Evolutionary conservation across 768 basidiomycete species (phyloP).

Genomic region (Kwoniella bestiolae): DNA sequence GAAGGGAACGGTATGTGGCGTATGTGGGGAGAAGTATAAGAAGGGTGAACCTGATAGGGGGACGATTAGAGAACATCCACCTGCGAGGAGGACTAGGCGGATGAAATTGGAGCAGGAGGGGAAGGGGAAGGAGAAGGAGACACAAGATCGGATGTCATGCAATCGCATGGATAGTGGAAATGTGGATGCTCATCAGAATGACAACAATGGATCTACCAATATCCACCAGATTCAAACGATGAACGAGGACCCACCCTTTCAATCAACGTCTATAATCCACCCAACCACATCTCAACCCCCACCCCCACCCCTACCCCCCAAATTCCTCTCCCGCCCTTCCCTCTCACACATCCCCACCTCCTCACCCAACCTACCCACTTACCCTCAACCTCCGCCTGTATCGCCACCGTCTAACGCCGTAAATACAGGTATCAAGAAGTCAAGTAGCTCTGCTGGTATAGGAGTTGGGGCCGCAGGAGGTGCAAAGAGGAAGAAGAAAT

Average conservation of each 20-base stretch:
- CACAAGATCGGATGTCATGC: neutral
- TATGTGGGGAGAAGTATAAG: conserved; percentile 32
- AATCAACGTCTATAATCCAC: neutral
- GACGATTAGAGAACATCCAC: conserved; percentile 17
- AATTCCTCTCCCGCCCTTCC: conserved; percentile 16
- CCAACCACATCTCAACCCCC: neutral
- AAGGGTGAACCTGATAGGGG: conserved; percentile 20
- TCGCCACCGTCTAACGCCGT: neutral
- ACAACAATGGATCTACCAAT: no score
- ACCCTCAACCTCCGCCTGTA: conserved; percentile 18
- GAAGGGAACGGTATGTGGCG: conserved; percentile 24
- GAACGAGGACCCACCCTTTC: no score
- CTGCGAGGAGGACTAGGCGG: conserved; percentile 28
- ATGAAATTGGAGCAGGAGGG: no score
- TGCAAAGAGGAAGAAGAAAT: conserved; percentile 42
- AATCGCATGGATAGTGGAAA: neutral
- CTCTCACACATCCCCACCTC: conserved; percentile 32
- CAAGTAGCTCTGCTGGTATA: neutral
- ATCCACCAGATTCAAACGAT: neutral
- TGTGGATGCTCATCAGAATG: no score
- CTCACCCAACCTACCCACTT: conserved; percentile 39
- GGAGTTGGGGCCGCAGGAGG: neutral
- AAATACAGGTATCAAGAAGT: neutral
- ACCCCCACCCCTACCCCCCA: neutral
- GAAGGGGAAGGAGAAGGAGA: neutral